phyloP scores from a whole-genome alignment of 2,329 filamentous ascomycete genomes.

The Colletotrichum orchidophilum region DNA sequence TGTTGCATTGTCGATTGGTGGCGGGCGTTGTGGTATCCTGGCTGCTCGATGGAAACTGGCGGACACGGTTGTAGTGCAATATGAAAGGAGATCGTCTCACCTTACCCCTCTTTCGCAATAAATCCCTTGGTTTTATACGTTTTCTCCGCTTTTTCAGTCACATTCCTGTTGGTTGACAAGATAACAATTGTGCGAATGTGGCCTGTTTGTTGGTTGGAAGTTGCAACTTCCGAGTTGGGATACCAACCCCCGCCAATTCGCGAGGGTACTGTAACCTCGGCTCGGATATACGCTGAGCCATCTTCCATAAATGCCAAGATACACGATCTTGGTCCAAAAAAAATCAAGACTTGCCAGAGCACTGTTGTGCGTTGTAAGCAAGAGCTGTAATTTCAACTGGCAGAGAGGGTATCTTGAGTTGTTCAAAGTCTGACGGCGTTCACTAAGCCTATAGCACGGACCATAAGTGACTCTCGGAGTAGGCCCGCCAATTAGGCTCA shows the following conservation, averaged over 20 bases:
- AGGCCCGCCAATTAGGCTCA: too few relatives aligned
- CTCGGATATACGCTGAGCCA: neutral
- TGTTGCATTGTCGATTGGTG: neutral
- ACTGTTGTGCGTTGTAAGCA: too few relatives aligned
- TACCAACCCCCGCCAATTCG: neutral
- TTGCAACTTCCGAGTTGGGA: neutral
- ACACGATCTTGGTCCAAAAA: too few relatives aligned
- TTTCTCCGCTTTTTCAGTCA: neutral
- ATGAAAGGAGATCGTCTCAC: neutral
- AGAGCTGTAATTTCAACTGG: too few relatives aligned
- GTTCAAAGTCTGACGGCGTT: too few relatives aligned
- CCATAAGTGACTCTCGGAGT: too few relatives aligned
- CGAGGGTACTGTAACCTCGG: neutral
- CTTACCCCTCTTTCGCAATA: neutral
- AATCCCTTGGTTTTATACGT: neutral
- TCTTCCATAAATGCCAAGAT: too few relatives aligned
- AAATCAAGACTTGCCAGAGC: too few relatives aligned
- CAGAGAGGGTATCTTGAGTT: too few relatives aligned
- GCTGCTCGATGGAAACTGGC: neutral
- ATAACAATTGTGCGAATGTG: neutral
- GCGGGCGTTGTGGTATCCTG: neutral
- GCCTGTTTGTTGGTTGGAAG: neutral
- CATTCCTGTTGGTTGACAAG: neutral
- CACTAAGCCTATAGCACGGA: too few relatives aligned
- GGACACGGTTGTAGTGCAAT: neutral